phyloP scores from a whole-genome alignment of 176 grass and related monocot genomes.

The Cenchrus purpureus region DNA sequence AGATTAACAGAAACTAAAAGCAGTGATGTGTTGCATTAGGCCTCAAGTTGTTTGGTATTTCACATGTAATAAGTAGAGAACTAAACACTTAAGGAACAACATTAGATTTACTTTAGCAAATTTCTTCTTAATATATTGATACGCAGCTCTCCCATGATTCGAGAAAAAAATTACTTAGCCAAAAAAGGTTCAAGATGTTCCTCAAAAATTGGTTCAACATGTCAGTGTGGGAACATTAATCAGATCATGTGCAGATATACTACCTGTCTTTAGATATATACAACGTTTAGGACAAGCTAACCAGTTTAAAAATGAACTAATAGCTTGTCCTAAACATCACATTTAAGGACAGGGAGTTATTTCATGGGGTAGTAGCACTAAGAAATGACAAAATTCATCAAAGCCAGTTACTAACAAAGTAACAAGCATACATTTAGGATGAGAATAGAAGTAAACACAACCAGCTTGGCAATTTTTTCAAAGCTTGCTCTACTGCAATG shows the following conservation, averaged over 20 bases:
- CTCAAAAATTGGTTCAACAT: not conserved
- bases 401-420: not conserved
- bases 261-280: too few relatives aligned
- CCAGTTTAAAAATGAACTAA: too few relatives aligned
- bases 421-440: conserved; percentile 21
- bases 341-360: not conserved
- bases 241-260: not conserved
- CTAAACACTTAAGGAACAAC: conserved; percentile 6
- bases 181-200: not conserved
- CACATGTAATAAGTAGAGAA: not conserved
- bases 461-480: not conserved
- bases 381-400: conserved; percentile 1
- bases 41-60: conserved; percentile 11
- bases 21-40: not conserved
- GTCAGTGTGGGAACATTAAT: conserved; percentile 20
- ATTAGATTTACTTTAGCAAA: not conserved
- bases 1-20: conserved; percentile 5
- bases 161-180: too few relatives aligned
- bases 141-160: too few relatives aligned
- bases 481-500: conserved; percentile 17
- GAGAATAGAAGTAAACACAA: conserved; percentile 3
- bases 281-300: too few relatives aligned
- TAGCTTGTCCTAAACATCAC: too few relatives aligned
- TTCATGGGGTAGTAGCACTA: not conserved
- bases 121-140: too few relatives aligned